Conservation (phyloP, 1,284 basidiomycete genomes). For the Exsudoporus floridanus region DNA sequence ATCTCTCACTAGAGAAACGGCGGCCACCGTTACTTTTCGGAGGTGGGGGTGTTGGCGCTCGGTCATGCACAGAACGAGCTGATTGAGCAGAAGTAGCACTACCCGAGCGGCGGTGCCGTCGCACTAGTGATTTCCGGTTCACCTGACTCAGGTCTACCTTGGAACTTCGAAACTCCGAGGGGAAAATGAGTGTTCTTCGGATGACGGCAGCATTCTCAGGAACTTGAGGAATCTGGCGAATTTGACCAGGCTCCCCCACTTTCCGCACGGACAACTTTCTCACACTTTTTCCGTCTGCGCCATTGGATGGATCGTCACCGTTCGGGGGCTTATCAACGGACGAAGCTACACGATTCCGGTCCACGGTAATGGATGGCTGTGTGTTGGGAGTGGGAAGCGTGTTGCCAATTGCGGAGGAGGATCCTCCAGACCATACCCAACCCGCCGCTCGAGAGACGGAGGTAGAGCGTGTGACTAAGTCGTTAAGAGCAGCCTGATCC, state of each 20-base stretch:
- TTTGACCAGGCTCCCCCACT: conserved; percentile 39
- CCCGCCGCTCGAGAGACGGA: conserved; percentile 58
- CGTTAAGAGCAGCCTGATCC: conserved; percentile 66
- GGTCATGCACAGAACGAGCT: conserved; percentile 69
- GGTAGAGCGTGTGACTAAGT: conserved; percentile 65
- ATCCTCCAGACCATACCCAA: conserved; percentile 42
- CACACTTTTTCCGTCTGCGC: conserved; percentile 36
- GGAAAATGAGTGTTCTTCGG: conserved; percentile 74
- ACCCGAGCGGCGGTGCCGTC: conserved; percentile 53
- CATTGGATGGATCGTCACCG: conserved; percentile 34
- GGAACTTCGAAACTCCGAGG: conserved; percentile 59
- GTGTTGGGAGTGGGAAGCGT: conserved; percentile 14
- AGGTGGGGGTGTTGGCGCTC: conserved; percentile 78
- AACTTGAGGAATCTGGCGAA: conserved; percentile 41
- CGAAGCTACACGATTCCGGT: conserved; percentile 29
- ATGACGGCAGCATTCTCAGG: conserved; percentile 53
- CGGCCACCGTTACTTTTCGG: conserved; percentile 53
- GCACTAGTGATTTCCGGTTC: conserved; percentile 53
- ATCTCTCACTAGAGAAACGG: conserved; percentile 61
- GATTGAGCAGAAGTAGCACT: conserved; percentile 55
- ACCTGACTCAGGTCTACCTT: conserved; percentile 52
- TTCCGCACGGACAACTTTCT: conserved; percentile 41
- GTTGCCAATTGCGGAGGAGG: conserved; percentile 34
- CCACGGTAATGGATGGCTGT: conserved; percentile 17
- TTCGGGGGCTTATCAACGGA: conserved; percentile 38